Evolutionary conservation across 2,329 filamentous ascomycete species (phyloP), one percentile per base, ranked within the genome.

Genomic region (Penicillium corylophilum): DNA sequence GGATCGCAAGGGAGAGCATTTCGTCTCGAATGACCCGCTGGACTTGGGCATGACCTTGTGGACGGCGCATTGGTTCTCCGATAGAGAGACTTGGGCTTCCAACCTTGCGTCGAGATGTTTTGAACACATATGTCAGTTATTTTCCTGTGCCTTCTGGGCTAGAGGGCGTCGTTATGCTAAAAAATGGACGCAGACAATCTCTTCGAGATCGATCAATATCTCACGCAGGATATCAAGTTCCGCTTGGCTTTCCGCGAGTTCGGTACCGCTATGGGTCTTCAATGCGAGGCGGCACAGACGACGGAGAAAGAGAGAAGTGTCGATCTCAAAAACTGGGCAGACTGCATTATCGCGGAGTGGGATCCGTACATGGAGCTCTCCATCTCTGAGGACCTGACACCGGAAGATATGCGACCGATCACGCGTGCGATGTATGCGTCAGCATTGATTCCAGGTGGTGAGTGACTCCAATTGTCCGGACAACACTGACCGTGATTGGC

Each of bases 11-110:
- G 75, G 75, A 1, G 64, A 71, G 16, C 63, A 78, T 44, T 73
- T 71, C 38, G 70, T 76, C 3, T 80, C 78, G 24, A 65, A 62
- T 4, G 82, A 83, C 63, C 68, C 76, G 16, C 64, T 83, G n/a
- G 82, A 84, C 59, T 62, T 84, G 39, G 82, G 82, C 0, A 84
- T 84, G 82, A 78, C 79, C 1, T 61, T 84, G 23, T 84, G 82
- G 81, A 77, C 77, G 40, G 72, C 73, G 20, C 80, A 83, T 53
- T 80, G 82, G 66, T 75, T 77, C 51, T 65, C 64, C 0, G 71
- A 71, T 2, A 63, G 64, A 44, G 79, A 82, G 51, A 64, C 67
- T 1, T 83, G 80, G 81, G 78, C 80, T 2, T 59, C 59, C 2
- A 56, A 63, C 4, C 60, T 82, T 46, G 65, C 67, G 4, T 56